Evolutionary conservation across 2,329 filamentous ascomycete genomes (phyloP), one percentile per base, ranked within the genome.

Genomic region (Venturia nashicola): DNA sequence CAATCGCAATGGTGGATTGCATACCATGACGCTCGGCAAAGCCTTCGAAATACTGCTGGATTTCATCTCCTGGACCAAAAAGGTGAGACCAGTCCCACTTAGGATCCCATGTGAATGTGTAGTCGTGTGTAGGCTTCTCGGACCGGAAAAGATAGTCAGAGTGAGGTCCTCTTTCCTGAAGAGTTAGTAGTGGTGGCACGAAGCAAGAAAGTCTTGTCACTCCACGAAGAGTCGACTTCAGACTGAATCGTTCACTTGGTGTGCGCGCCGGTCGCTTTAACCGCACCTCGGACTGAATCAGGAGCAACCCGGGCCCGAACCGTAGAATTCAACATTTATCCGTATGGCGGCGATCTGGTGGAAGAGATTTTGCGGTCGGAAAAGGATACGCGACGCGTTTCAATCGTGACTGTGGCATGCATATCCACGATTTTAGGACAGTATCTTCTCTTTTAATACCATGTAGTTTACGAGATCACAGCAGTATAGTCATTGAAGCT

Each of bases 61-160:
- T 86, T 69, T 87, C 84, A 0, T 74, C 73, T 0, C 80, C 80
- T 0, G 77, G 73, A 0, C 82, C 76, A 68, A 82, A 86, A 69
- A 86, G 83, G 64, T 80, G 79, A 20, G 78, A 77, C 84, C 85
- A 87, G 46, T 79, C 77, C 7, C 78, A 79, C 69, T 86, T 86
- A 2, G 80, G 81, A 63, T 80, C 77, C 79, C 82, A 86, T 2
- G 82, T 82, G 69, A 84, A 86, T 69, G 84, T 83, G 69, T 86
- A 86, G 71, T 82, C 84, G 72, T 86, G 83, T 1, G n/a, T n/a
- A n/a, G n/a, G n/a, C n/a, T n/a, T n/a, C n/a, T n/a, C n/a, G n/a
- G n/a, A n/a, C n/a, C n/a, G n/a, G n/a, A n/a, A n/a, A n/a, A n/a
- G n/a, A 18, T 20, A 60, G 18, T 27, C 40, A 60, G 36, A 39